A percentile compares a stretch with the other conserved stretches of the same genome.
Evolutionary conservation across 2,329 filamentous ascomycete species (phyloP).

Genomic region (Trichoderma semiorbis): DNA sequence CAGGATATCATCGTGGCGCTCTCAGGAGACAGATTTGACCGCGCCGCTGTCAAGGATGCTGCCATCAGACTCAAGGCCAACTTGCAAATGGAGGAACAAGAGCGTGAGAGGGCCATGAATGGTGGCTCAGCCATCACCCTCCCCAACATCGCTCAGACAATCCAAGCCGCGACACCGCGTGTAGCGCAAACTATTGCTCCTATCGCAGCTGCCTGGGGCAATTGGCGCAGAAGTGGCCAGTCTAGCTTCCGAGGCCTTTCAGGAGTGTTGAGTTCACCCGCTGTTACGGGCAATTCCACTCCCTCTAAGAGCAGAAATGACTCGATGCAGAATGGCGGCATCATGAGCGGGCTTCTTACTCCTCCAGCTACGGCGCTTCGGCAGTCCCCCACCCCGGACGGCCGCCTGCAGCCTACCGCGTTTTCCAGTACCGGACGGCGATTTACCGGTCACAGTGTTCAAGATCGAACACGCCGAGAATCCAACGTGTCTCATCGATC

Average conservation of each 20-base stretch:
- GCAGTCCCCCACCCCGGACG: slow-evolving; percentile 49
- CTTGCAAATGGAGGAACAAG: slow-evolving; percentile 96
- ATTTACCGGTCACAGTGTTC: slow-evolving; percentile 45
- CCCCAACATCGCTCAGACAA: slow-evolving; percentile 72
- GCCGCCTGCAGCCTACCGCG: slow-evolving; percentile 53
- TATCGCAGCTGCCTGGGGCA: slow-evolving; percentile 89
- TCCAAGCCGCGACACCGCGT: slow-evolving; percentile 75
- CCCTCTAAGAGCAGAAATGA: slow-evolving; percentile 60
- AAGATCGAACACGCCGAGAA: slow-evolving; percentile 27
- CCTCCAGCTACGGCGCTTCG: slow-evolving; percentile 76
- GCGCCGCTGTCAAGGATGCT: slow-evolving; percentile 77
- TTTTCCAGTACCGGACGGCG: slow-evolving; percentile 59
- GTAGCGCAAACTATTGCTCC: slow-evolving; percentile 78
- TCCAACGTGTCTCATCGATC: slow-evolving; percentile 36
- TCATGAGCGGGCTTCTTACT: slow-evolving; percentile 79
- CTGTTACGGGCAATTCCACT: slow-evolving; percentile 44
- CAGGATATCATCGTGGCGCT: slow-evolving; percentile 85
- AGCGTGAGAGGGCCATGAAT: slow-evolving; percentile 79
- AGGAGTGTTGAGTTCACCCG: slow-evolving; percentile 44
- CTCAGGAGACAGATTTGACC: slow-evolving; percentile 70
- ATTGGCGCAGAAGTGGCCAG: slow-evolving; percentile 74
- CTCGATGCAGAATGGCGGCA: slow-evolving; percentile 49
- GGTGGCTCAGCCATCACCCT: slow-evolving; percentile 64
- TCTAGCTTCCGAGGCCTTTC: slow-evolving; percentile 48
- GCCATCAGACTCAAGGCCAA: slow-evolving; percentile 92